Evolutionary conservation across 306 rosid species (phyloP).

Genomic region (Lupinus albus): DNA sequence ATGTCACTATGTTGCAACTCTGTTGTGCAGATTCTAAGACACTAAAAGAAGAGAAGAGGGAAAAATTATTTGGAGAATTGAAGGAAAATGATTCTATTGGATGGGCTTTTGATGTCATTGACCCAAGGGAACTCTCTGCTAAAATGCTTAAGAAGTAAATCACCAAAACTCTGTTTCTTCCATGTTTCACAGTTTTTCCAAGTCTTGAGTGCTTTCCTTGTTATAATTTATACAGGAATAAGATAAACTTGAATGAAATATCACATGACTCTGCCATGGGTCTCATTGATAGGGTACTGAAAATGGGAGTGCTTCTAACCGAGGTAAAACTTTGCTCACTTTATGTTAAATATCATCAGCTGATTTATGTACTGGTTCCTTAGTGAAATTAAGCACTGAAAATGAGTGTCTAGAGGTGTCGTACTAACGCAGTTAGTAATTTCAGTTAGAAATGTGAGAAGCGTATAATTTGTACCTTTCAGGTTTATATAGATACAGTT

Average conservation of each 20-base stretch:
- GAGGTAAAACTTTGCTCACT: conserved; percentile 58
- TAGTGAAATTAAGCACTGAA: neutral
- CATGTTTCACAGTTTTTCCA: neutral
- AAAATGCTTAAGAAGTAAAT: conserved; percentile 78
- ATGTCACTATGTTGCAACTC: conserved; percentile 26
- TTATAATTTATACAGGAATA: conserved; percentile 55
- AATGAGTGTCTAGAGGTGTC: neutral
- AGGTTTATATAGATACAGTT: conserved; percentile 92
- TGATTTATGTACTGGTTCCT: neutral
- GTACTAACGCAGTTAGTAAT: conserved; percentile 2
- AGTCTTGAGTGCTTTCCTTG: conserved; percentile 4
- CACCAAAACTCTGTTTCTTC: neutral
- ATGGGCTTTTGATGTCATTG: conserved; percentile 90
- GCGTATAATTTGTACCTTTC: conserved; percentile 40
- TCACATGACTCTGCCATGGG: conserved; percentile 92
- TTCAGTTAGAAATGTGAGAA: conserved; percentile 12
- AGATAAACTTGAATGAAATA: conserved; percentile 88
- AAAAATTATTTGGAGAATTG: conserved; percentile 72
- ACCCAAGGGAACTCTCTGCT: conserved; percentile 79
- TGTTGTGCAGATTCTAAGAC: conserved; percentile 78
- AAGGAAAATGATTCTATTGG: conserved; percentile 73
- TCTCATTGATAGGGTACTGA: conserved; percentile 62
- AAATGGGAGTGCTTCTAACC: conserved; percentile 84
- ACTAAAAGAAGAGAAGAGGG: conserved; percentile 91
- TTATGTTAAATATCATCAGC: neutral